Base-by-base conservation (phyloP, 768 basidiomycete species). In the Trametes cingulata region DNA sequence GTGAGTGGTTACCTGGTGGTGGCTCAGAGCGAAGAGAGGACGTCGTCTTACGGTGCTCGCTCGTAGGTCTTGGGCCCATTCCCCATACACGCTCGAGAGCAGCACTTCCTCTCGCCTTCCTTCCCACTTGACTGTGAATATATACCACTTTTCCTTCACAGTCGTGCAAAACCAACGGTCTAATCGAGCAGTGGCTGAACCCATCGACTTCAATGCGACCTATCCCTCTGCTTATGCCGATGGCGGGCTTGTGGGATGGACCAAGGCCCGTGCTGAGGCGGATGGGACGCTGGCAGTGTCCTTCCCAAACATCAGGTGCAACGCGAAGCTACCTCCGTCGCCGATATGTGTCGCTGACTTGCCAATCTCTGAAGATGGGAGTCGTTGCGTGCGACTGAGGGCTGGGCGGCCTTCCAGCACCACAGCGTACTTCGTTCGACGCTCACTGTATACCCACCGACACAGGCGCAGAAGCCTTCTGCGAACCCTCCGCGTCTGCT, bases 331-430 rank as follows among this genome's bases (percentile, higher is more conserved):
- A 19, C 15, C 2, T 8, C 6, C 8, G 35, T 12, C 3, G 19
- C 1, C 12, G 3, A 14, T 39, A 24, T 1, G 17, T 22, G 13
- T n/a, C 6, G 7, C 25, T 20, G 15, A 12, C 2, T 1, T 35
- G 10, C 40, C 27, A 19, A 13, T 40, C 20, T 12, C 65, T 33
- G 33, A 22, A 91, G 90, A 43, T 94, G 91, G 93, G 71, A 80
- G 29, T 77, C 80, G 50, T 77, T 95, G 54, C 85, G 92, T 13
- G 77, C 80, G 24, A 86, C 87, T 2, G 89, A 93, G 72, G 93
- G 93, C 13, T 95, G 93, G 93, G 88, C 92, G 22, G 87, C 84
- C 20, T 74, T 95, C 17, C 93, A 96, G 71, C 90, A 93, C 66
- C 85, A 93, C 66, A 79, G 82, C 8, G 74, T 93, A 29, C 77